phyloP scores from a whole-genome alignment of 306 rosid species.

The Psophocarpus tetragonolobus region DNA sequence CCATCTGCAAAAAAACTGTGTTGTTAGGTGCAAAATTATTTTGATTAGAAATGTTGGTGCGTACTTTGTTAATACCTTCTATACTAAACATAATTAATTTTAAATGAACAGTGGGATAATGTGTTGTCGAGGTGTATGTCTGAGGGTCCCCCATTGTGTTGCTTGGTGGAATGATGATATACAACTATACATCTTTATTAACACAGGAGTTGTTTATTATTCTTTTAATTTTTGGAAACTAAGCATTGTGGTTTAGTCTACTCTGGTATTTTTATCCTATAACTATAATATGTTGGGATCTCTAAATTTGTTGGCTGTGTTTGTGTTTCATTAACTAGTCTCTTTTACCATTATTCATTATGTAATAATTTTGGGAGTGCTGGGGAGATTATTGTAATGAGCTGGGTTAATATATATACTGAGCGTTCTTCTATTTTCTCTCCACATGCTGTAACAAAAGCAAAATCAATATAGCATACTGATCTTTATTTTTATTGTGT shows the following conservation, averaged over 20 bases:
- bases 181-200: not conserved
- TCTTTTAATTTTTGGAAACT: not conserved
- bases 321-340: not conserved
- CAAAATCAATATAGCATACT: no score
- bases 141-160: not conserved
- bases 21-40: not conserved
- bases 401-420: constrained; percentile 17
- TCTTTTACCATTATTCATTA: not conserved
- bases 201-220: not conserved
- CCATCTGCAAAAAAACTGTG: not conserved
- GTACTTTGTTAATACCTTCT: constrained; percentile 2
- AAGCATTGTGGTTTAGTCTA: not conserved
- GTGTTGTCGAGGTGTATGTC: not conserved
- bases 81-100: not conserved
- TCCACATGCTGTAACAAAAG: no score
- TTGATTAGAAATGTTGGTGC: constrained; percentile 15
- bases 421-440: no score
- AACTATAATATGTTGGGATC: not conserved
- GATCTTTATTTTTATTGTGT: no score
- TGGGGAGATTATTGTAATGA: not conserved
- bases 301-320: constrained; percentile 10
- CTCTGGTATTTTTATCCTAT: not conserved
- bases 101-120: not conserved
- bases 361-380: constrained; percentile 17
- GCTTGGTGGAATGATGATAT: not conserved